phyloP scores from a whole-genome alignment of 768 basidiomycete species.

The Coprinellus micaceus region DNA sequence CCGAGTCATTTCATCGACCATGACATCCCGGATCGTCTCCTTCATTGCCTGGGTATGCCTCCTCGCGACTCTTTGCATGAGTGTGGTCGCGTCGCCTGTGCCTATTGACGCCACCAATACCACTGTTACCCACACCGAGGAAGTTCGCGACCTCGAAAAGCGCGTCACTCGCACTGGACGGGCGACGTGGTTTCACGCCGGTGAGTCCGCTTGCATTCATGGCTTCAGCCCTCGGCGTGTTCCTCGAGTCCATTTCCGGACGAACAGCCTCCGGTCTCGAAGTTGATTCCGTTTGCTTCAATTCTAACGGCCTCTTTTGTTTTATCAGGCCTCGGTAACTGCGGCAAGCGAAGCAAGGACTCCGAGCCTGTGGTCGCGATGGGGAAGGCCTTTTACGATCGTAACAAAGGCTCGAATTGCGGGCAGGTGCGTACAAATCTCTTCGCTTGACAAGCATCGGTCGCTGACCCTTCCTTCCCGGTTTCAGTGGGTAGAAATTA shows the following conservation, averaged over 20 bases:
- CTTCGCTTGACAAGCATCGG: slow-evolving; percentile 2
- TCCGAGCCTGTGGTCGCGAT: slow-evolving; percentile 62
- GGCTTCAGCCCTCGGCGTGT: background rate
- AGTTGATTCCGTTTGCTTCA: background rate
- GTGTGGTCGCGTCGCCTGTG: slow-evolving; percentile 42
- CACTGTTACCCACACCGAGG: background rate
- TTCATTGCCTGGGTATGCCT: slow-evolving; percentile 34
- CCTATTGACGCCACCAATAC: slow-evolving; percentile 29
- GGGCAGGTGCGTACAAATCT: slow-evolving; percentile 42
- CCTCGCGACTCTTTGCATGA: slow-evolving; percentile 38
- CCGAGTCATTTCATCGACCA: background rate
- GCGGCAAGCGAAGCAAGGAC: slow-evolving; percentile 48
- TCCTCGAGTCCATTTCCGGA: background rate
- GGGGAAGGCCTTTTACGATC: slow-evolving; percentile 48
- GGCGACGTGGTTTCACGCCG: slow-evolving; percentile 65
- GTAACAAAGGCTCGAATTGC: slow-evolving; percentile 52
- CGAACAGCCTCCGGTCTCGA: background rate
- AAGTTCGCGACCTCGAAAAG: slow-evolving; percentile 36
- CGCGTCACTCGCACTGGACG: slow-evolving; percentile 52
- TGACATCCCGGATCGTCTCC: slow-evolving; percentile 35
- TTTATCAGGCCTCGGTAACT: slow-evolving; percentile 53
- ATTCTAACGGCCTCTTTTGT: background rate
- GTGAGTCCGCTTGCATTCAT: slow-evolving; percentile 25
- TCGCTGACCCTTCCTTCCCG: slow-evolving; percentile 8
- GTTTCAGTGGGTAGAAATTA: slow-evolving; percentile 56